Conservation (phyloP, 2,329 filamentous ascomycete species). For the Didymella segeticola region DNA sequence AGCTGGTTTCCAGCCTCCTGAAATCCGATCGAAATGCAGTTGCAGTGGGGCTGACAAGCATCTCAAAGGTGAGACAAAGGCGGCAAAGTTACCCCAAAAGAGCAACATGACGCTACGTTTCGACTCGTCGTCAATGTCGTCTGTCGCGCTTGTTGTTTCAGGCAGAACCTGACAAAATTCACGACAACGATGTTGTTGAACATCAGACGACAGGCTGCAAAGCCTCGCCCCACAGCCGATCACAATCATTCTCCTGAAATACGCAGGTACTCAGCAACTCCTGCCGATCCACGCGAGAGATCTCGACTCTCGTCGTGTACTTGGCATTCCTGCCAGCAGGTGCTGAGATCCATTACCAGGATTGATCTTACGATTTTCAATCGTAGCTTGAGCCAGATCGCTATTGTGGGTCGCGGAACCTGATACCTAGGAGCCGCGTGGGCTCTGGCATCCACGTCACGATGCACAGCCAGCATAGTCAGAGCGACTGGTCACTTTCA, state of each 20-base stretch:
- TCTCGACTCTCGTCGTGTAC: not conserved
- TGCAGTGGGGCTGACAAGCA: not conserved
- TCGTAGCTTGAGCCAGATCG: conserved; percentile 1
- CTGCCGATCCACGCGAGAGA: not conserved
- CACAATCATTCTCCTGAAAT: not conserved
- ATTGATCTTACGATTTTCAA: not conserved
- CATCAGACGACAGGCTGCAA: not conserved
- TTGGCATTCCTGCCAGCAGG: not conserved
- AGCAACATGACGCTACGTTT: not conserved
- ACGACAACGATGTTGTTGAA: not conserved
- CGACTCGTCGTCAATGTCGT: conserved; percentile 1
- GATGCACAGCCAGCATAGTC: not conserved
- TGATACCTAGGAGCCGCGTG: not conserved
- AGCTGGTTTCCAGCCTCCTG: not conserved
- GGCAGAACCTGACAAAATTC: conserved; percentile 2
- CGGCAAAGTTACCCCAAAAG: conserved; percentile 6
- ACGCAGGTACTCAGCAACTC: not conserved
- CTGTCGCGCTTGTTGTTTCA: conserved; percentile 16
- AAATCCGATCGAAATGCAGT: not conserved
- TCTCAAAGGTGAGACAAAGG: not conserved
- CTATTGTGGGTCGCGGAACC: not conserved
- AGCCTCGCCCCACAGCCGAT: not conserved
- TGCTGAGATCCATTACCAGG: not conserved
- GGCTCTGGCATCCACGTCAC: not conserved
- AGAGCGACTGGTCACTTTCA: not conserved